A percentile compares a stretch with the other conserved stretches of the same genome.
These are phyloP conservation scores for Aquilaria sinensis DNA, from an alignment of 345 rosid genomes.

Conservation along the genomic window DNA sequence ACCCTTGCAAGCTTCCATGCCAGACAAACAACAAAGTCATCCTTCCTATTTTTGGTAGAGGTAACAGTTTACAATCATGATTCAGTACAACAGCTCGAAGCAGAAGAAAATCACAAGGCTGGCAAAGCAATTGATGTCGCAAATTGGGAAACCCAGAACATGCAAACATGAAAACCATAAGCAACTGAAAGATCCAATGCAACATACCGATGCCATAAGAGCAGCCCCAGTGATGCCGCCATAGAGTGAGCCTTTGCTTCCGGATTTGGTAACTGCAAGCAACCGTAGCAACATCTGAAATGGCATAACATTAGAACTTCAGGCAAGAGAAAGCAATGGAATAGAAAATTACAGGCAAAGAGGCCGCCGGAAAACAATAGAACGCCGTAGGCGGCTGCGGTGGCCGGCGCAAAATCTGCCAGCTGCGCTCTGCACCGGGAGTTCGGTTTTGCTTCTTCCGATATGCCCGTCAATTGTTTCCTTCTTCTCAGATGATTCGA, in stretches of 20 bases:
- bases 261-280: constrained; percentile 49
- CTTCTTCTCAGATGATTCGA: not conserved
- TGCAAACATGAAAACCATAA: not conserved
- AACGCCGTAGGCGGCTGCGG: constrained; percentile 62
- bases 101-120: too few relatives aligned
- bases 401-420: constrained; percentile 52
- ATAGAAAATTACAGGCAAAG: constrained; percentile 54
- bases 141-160: too few relatives aligned
- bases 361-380: constrained; percentile 72
- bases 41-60: too few relatives aligned
- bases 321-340: not conserved
- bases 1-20: too few relatives aligned
- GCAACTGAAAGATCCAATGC: not conserved
- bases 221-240: constrained; percentile 76
- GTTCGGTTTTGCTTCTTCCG: constrained; percentile 13
- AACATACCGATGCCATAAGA: constrained; percentile 65
- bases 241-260: constrained; percentile 72
- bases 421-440: constrained; percentile 45
- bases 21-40: too few relatives aligned
- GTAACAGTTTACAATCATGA: too few relatives aligned
- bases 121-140: too few relatives aligned
- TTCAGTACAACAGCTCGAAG: too few relatives aligned
- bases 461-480: not conserved
- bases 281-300: constrained; percentile 3
- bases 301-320: not conserved